Conservation (phyloP, 495 filamentous ascomycete species). For the Podospora pseudopauciseta region DNA sequence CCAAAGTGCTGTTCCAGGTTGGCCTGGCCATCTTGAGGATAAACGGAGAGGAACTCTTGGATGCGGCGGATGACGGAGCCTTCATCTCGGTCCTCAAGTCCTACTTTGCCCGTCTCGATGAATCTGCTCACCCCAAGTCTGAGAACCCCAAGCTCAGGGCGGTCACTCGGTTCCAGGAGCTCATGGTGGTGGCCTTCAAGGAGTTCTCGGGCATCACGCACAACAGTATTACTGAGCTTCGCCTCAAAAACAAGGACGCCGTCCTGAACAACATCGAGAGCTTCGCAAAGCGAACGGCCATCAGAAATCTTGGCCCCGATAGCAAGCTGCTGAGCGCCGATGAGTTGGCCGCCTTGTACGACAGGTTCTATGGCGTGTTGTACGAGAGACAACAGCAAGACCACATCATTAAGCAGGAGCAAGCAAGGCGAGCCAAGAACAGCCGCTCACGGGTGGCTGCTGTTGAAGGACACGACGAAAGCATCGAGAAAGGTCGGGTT, state of each 20-base stretch:
- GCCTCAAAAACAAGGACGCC: conserved; percentile 84
- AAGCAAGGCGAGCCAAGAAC: conserved; percentile 58
- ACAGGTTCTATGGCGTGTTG: conserved; percentile 83
- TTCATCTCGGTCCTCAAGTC: conserved; percentile 95
- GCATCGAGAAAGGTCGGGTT: conserved; percentile 73
- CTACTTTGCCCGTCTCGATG: conserved; percentile 89
- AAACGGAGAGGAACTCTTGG: conserved; percentile 95
- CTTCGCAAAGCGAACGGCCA: conserved; percentile 94
- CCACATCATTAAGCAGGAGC: conserved; percentile 71
- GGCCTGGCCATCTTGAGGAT: conserved; percentile 94
- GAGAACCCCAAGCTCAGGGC: conserved; percentile 89
- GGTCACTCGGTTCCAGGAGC: conserved; percentile 92
- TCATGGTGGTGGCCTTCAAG: conserved; percentile 98
- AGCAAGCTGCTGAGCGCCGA: conserved; percentile 82
- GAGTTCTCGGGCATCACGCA: conserved; percentile 96
- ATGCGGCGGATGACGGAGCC: conserved; percentile 90
- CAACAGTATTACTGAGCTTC: conserved; percentile 80
- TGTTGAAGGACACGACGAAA: conserved; percentile 38
- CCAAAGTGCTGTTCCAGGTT: conserved; percentile 95
- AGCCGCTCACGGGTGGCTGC: conserved; percentile 53
- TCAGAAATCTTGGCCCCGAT: conserved; percentile 91
- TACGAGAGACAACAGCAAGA: conserved; percentile 87
- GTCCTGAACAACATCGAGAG: conserved; percentile 93
- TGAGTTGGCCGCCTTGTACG: conserved; percentile 84
- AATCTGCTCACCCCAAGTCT: conserved; percentile 91